A percentile compares a stretch with the other conserved stretches of the same genome.
phyloP scores from a whole-genome alignment of 2,329 filamentous ascomycete genomes.

The Verticillium longisporum region DNA sequence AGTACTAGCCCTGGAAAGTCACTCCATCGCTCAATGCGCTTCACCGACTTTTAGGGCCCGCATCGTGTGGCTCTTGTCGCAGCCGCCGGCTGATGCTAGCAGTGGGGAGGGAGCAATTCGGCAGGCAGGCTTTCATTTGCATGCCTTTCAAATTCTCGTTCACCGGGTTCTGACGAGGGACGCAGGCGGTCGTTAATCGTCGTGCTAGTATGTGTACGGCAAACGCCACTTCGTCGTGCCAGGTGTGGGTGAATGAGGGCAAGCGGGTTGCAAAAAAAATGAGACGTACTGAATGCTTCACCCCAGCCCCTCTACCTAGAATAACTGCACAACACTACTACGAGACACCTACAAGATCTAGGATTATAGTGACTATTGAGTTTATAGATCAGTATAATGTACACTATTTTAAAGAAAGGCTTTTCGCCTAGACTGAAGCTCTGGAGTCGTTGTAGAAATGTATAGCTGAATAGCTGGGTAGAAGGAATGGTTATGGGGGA shows the following conservation, averaged over 20 bases:
- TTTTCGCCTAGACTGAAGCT: too few relatives aligned
- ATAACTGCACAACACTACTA: too few relatives aligned
- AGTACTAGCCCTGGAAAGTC: background rate
- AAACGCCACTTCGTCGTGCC: background rate
- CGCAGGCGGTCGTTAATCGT: background rate
- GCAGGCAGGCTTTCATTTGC: background rate
- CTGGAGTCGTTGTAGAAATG: too few relatives aligned
- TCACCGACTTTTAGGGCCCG: conserved; percentile 15
- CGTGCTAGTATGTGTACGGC: background rate
- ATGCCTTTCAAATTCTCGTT: background rate
- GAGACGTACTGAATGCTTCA: too few relatives aligned
- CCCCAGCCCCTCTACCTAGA: too few relatives aligned
- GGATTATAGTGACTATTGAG: too few relatives aligned
- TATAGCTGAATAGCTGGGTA: too few relatives aligned
- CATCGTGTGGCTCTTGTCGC: conserved; percentile 7
- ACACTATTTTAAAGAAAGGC: too few relatives aligned
- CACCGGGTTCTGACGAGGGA: background rate
- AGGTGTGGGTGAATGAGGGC: background rate
- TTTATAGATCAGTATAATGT: too few relatives aligned
- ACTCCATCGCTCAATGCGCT: conserved; percentile 1
- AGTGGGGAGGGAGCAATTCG: background rate
- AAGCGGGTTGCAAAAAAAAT: too few relatives aligned
- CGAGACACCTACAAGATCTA: too few relatives aligned
- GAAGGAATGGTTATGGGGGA: too few relatives aligned
- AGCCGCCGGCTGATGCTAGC: background rate